Evolutionary conservation across 352 stramenopile species (phyloP), one percentile per base, ranked within the genome.

Genomic region (Phytopythium litorale): DNA sequence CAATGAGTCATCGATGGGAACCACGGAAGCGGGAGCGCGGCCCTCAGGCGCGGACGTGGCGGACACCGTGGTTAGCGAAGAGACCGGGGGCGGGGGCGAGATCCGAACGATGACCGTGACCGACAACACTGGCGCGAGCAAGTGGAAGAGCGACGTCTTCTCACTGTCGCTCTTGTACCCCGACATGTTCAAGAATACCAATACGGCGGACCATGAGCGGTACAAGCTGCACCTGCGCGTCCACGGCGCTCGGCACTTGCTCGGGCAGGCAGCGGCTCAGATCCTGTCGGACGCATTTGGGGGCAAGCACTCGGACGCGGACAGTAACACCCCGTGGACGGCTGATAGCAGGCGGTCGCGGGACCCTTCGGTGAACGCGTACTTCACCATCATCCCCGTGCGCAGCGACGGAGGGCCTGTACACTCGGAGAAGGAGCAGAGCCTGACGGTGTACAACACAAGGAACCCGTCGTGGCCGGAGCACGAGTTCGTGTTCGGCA

Each of bases 341-440:
- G 25, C 46, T 12, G 37, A 71, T 1, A 61, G 59, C 56, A 50
- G 60, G 37, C 65, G 50, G 9, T 38, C 55, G 21, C 63, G 51
- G n/a, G 46, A 50, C 1, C 66, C 61, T 4, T 76, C 70, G 12
- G 53, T 58, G 30, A 87, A 80, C 60, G 70, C 79, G n/a, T 92
- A 85, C 52, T 90, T 90, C 55, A 89, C 83, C 1, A 64, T 89
- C 18, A 84, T 87, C 35, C 79, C 83, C 13, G 79, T 92, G 23
- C 64, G 76, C 16, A 61, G 59, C 1, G 70, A 75, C 33, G 79
- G 81, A 8, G 69, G 73, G 6, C 38, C 87, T 4, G 70, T 76
- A 23, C 66, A 79, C 49, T 32, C 56, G 0, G 80, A 88, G 48
- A 67, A 67, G 32, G 73, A 84, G 42, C 80, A 92, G 56, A 84